Percentiles rank a stretch among this genome's conserved stretches.
phyloP scores from a whole-genome alignment of 2,329 filamentous ascomycete species.

The Macrophomina tecta region DNA sequence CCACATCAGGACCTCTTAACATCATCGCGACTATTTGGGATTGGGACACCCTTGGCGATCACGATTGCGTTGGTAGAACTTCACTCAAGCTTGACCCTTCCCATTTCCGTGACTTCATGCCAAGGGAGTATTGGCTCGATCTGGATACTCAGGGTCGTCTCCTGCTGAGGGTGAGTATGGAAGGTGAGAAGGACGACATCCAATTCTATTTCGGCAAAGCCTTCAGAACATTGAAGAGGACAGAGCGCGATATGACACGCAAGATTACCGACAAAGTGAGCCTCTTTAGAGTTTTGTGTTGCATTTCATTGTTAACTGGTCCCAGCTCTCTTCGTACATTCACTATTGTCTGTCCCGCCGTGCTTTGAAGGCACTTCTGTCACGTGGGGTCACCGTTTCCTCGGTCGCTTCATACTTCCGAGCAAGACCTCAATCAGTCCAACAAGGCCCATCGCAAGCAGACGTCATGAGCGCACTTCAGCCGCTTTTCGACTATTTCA shows the following conservation, averaged over 20 bases:
- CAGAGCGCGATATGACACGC: conserved; percentile 96
- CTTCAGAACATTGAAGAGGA: conserved; percentile 92
- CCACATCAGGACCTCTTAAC: conserved; percentile 87
- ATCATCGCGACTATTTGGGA: conserved; percentile 98
- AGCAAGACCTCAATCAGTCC: conserved; percentile 55
- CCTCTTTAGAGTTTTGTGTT: conserved; percentile 18
- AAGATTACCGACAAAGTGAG: conserved; percentile 96
- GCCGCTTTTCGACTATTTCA: conserved; percentile 90
- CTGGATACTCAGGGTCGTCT: conserved; percentile 93
- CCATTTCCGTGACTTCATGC: conserved; percentile 94
- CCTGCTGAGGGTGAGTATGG: conserved; percentile 93
- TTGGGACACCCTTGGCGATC: conserved; percentile 95
- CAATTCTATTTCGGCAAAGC: conserved; percentile 98
- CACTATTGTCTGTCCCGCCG: conserved; percentile 84
- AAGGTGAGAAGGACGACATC: conserved; percentile 96
- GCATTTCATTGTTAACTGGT: conserved; percentile 30
- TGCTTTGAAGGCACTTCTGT: conserved; percentile 76
- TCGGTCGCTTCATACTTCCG: conserved; percentile 73
- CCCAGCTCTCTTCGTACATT: conserved; percentile 87
- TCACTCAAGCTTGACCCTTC: conserved; percentile 97
- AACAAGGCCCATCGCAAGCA: conserved; percentile 66
- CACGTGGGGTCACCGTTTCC: conserved; percentile 73
- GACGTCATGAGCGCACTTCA: conserved; percentile 83
- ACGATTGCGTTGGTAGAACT: conserved; percentile 96
- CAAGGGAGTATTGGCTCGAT: conserved; percentile 96